A percentile compares a stretch with the other conserved stretches of the same genome.
Evolutionary conservation across 129 eudicot species (phyloP).

Genomic region (Cynara cardunculus): DNA sequence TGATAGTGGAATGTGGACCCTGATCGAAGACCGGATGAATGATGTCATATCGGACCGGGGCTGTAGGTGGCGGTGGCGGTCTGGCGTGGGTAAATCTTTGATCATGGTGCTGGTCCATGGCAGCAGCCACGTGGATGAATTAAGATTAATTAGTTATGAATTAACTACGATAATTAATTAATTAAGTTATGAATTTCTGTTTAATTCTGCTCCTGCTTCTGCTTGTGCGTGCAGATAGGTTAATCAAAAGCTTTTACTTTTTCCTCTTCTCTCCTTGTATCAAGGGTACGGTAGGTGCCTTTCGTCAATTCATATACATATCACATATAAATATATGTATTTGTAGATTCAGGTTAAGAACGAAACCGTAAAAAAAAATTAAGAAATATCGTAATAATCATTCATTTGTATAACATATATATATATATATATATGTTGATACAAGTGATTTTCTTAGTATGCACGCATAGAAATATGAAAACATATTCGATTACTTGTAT

Average conservation of each 20-base stretch:
- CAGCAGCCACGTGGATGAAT: conserved; percentile 10
- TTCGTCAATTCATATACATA: conserved; percentile 3
- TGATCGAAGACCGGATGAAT: conserved; percentile 5
- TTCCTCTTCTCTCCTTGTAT: conserved; percentile 20
- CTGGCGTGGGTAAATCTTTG: conserved; percentile 45
- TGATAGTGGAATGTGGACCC: conserved; percentile 45
- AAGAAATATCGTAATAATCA: no score
- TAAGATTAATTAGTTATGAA: neutral
- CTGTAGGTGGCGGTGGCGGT: conserved; percentile 37
- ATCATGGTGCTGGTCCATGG: conserved; percentile 39
- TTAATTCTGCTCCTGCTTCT: neutral
- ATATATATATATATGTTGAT: no score
- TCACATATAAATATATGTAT: no score
- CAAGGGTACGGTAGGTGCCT: conserved; percentile 1
- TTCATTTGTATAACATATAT: no score
- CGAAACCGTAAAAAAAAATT: no score
- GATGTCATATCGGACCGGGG: conserved; percentile 26
- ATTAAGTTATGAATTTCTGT: neutral
- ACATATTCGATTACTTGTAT: no score
- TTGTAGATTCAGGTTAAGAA: no score
- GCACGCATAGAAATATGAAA: no score
- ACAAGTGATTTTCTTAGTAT: no score
- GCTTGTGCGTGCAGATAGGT: conserved; percentile 51
- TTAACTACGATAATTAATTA: neutral
- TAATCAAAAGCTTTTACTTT: conserved; percentile 39